These are phyloP conservation scores for Oryza officinalis DNA, from an alignment of 176 grass and related monocot genomes.

Conservation along the genomic window DNA sequence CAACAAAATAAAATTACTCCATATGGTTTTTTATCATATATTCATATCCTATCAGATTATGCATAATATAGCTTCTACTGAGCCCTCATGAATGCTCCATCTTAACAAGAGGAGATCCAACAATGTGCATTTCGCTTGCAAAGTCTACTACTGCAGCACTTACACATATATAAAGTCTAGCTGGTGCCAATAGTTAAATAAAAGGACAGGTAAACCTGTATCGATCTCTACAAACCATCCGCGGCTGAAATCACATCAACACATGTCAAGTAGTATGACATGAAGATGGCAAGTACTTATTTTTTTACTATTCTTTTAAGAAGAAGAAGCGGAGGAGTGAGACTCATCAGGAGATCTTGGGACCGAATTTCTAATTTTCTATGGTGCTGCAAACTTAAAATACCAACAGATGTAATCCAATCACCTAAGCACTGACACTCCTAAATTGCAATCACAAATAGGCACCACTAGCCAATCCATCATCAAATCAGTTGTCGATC, in stretches of 20 bases:
- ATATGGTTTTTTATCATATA: not conserved
- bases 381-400: not conserved
- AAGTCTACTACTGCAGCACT: not conserved
- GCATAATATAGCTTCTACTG: not conserved
- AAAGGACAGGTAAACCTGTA: not conserved
- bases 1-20: not conserved
- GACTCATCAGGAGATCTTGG: not conserved
- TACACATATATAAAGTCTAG: not conserved
- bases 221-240: not conserved
- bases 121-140: not conserved
- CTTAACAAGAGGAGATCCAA: not conserved
- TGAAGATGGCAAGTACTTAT: not conserved
- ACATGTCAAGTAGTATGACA: not conserved
- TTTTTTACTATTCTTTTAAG: not conserved
- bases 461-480: not conserved
- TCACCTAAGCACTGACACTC: not conserved
- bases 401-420: not conserved
- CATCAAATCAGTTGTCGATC: not conserved
- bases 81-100: not conserved
- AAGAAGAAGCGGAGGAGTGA: not conserved
- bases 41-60: not conserved
- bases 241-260: not conserved
- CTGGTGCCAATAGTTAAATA: not conserved
- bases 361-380: not conserved
- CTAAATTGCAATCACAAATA: constrained; percentile 20